Percentiles rank a stretch among this genome's conserved stretches.
Conservation (phyloP, 352 stramenopile species). For the Globisporangium carolinianum region DNA sequence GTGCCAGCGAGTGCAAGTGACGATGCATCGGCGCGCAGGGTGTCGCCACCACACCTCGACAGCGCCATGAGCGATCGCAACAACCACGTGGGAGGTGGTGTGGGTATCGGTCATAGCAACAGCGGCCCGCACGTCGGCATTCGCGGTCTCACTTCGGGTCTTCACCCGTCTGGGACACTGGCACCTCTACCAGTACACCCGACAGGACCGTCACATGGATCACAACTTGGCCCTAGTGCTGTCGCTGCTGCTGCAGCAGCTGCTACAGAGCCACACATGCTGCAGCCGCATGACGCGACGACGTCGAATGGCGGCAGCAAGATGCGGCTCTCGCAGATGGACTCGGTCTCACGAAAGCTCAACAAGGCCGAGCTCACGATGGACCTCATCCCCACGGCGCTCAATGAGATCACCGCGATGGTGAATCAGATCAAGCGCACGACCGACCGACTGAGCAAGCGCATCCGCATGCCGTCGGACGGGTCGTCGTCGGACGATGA, state of each 20-base stretch:
- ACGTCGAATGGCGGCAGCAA: slow-evolving; percentile 4
- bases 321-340: slow-evolving; percentile 23
- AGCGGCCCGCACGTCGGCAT: not conserved
- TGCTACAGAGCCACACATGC: not conserved
- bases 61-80: not conserved
- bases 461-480: slow-evolving; percentile 23
- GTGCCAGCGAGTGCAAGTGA: not conserved
- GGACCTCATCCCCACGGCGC: slow-evolving; percentile 43
- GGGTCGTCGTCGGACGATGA: slow-evolving; percentile 40
- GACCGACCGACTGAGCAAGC: slow-evolving; percentile 45
- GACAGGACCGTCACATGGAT: not conserved
- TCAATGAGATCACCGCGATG: slow-evolving; percentile 65
- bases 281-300: slow-evolving; percentile 4
- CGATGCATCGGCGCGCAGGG: not conserved
- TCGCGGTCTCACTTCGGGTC: not conserved
- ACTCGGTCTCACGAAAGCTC: slow-evolving; percentile 45
- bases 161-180: not conserved
- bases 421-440: slow-evolving; percentile 67
- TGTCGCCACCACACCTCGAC: not conserved
- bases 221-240: not conserved
- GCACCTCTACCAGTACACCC: not conserved
- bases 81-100: not conserved
- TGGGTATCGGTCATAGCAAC: not conserved
- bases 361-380: slow-evolving; percentile 43
- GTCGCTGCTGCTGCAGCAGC: not conserved